phyloP scores from a whole-genome alignment of 2,329 filamentous ascomycete genomes.

The Samsoniella hepiali region DNA sequence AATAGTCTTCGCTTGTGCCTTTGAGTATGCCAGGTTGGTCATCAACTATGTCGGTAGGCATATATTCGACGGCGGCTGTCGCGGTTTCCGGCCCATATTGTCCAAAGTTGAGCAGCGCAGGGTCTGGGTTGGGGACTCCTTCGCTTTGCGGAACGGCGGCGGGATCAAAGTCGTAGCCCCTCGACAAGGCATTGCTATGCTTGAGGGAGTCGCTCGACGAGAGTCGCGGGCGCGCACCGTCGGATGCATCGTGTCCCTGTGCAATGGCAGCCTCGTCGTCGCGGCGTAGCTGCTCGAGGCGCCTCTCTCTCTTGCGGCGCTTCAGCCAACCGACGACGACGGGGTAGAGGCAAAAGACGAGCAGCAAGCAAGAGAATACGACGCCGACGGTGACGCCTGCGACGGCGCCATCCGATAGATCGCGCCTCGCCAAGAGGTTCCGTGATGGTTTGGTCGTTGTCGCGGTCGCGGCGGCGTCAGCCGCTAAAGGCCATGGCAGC shows the following conservation, averaged over 20 bases:
- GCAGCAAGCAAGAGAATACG: conserved; percentile 32
- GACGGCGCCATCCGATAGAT: conserved; percentile 34
- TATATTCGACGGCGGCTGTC: conserved; percentile 18
- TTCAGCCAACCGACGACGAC: conserved; percentile 35
- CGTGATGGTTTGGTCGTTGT: background rate
- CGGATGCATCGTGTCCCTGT: conserved; percentile 18
- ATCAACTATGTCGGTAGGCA: conserved; percentile 25
- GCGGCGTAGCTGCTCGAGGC: conserved; percentile 20
- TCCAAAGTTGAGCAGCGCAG: conserved; percentile 18
- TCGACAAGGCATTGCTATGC: conserved; percentile 28
- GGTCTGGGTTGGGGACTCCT: background rate
- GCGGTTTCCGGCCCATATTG: conserved; percentile 10
- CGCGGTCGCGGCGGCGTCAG: background rate
- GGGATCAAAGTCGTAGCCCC: conserved; percentile 23
- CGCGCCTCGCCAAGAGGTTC: conserved; percentile 6
- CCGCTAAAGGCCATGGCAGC: conserved; percentile 7
- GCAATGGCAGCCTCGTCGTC: conserved; percentile 32
- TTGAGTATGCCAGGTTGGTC: conserved; percentile 32
- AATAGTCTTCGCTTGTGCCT: conserved; percentile 41
- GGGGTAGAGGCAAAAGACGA: conserved; percentile 39
- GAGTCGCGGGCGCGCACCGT: conserved; percentile 29
- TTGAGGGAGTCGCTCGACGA: conserved; percentile 39
- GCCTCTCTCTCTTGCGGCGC: conserved; percentile 27
- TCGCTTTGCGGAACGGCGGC: background rate
- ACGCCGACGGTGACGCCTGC: conserved; percentile 38